Percentiles rank a stretch among this genome's conserved stretches.
Conservation (phyloP, 768 basidiomycete genomes). For the Xerocomellus amylosporus region DNA sequence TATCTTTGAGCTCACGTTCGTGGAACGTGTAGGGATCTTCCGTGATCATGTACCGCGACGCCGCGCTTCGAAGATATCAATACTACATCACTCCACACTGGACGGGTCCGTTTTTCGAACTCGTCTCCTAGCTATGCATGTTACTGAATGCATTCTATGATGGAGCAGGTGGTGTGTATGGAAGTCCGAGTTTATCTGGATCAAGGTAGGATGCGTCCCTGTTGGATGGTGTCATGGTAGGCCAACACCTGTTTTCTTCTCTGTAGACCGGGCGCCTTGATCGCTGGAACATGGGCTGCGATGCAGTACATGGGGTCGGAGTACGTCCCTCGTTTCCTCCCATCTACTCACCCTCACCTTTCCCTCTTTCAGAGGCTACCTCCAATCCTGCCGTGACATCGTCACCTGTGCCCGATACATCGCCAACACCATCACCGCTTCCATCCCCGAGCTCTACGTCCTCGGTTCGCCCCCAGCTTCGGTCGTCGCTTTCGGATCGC, state of each 20-base stretch:
- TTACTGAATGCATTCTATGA: neutral
- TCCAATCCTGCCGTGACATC: slow-evolving; percentile 79
- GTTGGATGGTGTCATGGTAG: neutral
- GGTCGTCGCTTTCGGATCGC: slow-evolving; percentile 84
- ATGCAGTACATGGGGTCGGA: slow-evolving; percentile 90
- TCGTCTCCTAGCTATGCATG: neutral
- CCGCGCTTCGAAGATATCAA: slow-evolving; percentile 73
- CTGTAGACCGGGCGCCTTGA: slow-evolving; percentile 78
- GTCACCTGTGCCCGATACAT: slow-evolving; percentile 72
- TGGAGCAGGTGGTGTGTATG: slow-evolving; percentile 77
- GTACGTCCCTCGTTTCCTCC: slow-evolving; percentile 41
- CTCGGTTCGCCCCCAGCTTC: slow-evolving; percentile 89
- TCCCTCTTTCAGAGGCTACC: slow-evolving; percentile 64
- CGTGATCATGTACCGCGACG: slow-evolving; percentile 89
- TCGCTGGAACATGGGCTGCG: slow-evolving; percentile 96
- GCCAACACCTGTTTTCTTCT: neutral
- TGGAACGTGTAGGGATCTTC: slow-evolving; percentile 74
- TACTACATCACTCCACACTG: slow-evolving; percentile 84
- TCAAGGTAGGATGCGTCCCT: slow-evolving; percentile 58
- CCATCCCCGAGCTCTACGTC: slow-evolving; percentile 82
- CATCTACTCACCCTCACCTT: neutral
- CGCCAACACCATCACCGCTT: slow-evolving; percentile 57
- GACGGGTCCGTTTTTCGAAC: slow-evolving; percentile 49
- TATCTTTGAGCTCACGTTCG: neutral
- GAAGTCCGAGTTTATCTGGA: slow-evolving; percentile 84